A percentile compares a stretch with the other conserved stretches of the same genome.
These are phyloP conservation scores for Mycena amicta DNA, from an alignment of 768 basidiomycete species.

Conservation along the genomic window DNA sequence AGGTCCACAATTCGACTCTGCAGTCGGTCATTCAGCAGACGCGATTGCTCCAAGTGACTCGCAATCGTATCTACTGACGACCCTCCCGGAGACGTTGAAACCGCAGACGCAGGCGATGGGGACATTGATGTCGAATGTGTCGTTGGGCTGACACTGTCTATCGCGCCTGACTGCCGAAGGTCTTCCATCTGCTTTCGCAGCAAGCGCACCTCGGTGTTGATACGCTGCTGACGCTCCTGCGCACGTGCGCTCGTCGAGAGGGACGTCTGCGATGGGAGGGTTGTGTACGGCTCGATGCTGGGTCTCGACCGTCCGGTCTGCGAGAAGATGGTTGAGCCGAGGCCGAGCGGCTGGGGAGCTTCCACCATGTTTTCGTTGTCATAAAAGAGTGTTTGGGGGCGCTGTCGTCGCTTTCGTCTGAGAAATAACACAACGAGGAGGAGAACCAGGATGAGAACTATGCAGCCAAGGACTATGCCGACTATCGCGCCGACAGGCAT, in stretches of 20 bases:
- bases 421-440: constrained; percentile 2
- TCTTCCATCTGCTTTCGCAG: neutral
- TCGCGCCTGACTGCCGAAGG: neutral
- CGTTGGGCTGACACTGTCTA: neutral
- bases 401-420: neutral
- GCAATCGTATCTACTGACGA: neutral
- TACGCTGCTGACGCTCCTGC: neutral
- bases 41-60: neutral
- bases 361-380: neutral
- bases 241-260: neutral
- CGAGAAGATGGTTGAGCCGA: neutral
- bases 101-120: neutral
- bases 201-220: neutral
- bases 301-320: no score
- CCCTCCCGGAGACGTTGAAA: neutral
- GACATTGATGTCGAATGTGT: neutral
- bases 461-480: neutral
- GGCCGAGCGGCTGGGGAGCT: neutral
- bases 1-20: constrained; percentile 9
- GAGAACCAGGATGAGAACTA: constrained; percentile 2
- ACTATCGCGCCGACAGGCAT: constrained; percentile 5
- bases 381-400: neutral
- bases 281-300: neutral
- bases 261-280: neutral
- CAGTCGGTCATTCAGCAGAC: constrained; percentile 1